Conservation (phyloP, 495 filamentous ascomycete genomes). For the Parathielavia appendiculata region DNA sequence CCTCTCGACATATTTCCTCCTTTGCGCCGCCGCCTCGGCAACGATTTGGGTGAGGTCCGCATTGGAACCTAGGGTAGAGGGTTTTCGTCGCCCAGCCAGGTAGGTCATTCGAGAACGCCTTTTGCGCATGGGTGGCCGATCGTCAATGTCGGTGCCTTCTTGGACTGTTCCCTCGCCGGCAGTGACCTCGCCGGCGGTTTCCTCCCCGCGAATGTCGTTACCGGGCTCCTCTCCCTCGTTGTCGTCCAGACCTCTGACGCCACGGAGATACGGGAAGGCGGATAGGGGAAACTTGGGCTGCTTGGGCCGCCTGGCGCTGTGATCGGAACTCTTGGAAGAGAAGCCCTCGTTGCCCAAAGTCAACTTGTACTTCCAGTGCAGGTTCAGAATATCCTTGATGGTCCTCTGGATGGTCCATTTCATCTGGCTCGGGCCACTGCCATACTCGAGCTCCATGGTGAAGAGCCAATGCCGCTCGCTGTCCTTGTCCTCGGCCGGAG, state of each 20-base stretch:
- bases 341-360: slow-evolving; percentile 76
- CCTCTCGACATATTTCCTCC: slow-evolving; percentile 51
- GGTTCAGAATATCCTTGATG: slow-evolving; percentile 82
- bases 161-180: slow-evolving; percentile 37
- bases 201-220: slow-evolving; percentile 41
- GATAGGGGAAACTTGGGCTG: slow-evolving; percentile 84
- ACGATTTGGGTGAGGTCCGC: slow-evolving; percentile 25
- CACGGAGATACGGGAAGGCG: slow-evolving; percentile 86
- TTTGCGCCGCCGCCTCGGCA: slow-evolving; percentile 29
- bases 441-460: slow-evolving; percentile 91
- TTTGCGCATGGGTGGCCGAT: slow-evolving; percentile 42
- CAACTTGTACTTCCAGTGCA: slow-evolving; percentile 88
- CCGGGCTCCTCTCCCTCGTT: slow-evolving; percentile 73
- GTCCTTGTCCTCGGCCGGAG: slow-evolving; percentile 52
- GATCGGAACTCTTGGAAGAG: slow-evolving; percentile 40
- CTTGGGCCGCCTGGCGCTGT: slow-evolving; percentile 51
- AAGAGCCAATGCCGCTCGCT: slow-evolving; percentile 83
- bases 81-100: slow-evolving; percentile 32
- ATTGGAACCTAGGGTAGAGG: slow-evolving; percentile 29
- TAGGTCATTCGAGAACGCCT: slow-evolving; percentile 62
- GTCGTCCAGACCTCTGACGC: slow-evolving; percentile 72
- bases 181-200: slow-evolving; percentile 44
- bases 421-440: slow-evolving; percentile 91
- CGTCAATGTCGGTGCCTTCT: slow-evolving; percentile 41
- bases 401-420: slow-evolving; percentile 90